Percentiles rank a stretch among this genome's conserved stretches.
Conservation (phyloP, 345 rosid species). For the Acer saccharum region DNA sequence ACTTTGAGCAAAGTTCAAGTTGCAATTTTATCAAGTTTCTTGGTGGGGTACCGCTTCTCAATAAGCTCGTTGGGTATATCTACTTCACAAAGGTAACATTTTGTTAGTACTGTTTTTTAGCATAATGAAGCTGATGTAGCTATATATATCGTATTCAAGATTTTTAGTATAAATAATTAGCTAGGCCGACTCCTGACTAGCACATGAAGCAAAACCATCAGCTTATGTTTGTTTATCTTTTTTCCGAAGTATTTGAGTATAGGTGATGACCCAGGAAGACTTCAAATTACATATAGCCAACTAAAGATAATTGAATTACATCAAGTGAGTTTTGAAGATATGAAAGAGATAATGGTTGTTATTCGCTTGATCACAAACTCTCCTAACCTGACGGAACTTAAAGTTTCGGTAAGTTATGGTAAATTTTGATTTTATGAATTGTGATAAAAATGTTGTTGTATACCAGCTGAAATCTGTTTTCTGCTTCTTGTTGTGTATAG, state of each 20-base stretch:
- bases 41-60: constrained; percentile 76
- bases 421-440: constrained; percentile 10
- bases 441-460: not conserved
- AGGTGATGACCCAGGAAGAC: constrained; percentile 68
- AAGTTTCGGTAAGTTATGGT: constrained; percentile 63
- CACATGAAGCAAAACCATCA: not conserved
- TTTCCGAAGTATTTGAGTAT: constrained; percentile 74
- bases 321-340: constrained; percentile 94
- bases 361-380: constrained; percentile 80
- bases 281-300: constrained; percentile 59
- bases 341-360: constrained; percentile 72
- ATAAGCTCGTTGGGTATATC: constrained; percentile 75
- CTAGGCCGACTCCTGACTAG: not conserved
- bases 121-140: constrained; percentile 7
- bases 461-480: not conserved
- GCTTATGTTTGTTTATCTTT: constrained; percentile 12
- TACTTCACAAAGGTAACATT: constrained; percentile 84
- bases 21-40: constrained; percentile 83
- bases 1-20: constrained; percentile 73
- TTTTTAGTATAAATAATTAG: not conserved
- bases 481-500: constrained; percentile 30
- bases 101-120: not conserved
- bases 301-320: constrained; percentile 65
- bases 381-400: constrained; percentile 78
- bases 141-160: not conserved